Evolutionary conservation across 495 filamentous ascomycete species (phyloP).

Genomic region (Penicillium angulare): DNA sequence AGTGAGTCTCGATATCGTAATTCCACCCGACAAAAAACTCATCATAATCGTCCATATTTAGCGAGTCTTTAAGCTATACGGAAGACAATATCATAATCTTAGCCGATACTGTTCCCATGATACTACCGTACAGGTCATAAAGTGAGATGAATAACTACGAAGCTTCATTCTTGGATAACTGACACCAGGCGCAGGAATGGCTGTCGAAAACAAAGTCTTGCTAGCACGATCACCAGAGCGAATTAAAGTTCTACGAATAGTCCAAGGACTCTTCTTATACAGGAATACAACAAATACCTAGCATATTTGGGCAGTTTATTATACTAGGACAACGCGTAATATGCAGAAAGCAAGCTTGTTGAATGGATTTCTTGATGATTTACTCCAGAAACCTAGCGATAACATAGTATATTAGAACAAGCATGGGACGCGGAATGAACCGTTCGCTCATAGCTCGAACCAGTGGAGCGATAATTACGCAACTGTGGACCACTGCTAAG

Average conservation of each 20-base stretch:
- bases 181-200: constrained; percentile 42
- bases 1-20: too few species aligned
- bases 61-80: too few species aligned
- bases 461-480: constrained; percentile 48
- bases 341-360: constrained; percentile 40
- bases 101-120: too few species aligned
- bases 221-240: constrained; percentile 18
- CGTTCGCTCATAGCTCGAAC: constrained; percentile 40
- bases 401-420: constrained; percentile 44
- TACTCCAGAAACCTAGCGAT: constrained; percentile 40
- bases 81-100: too few species aligned
- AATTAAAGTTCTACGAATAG: too few species aligned
- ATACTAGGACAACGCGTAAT: constrained; percentile 20
- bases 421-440: constrained; percentile 15
- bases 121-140: constrained; percentile 51
- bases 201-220: constrained; percentile 39
- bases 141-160: constrained; percentile 13
- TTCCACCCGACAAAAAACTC: too few species aligned
- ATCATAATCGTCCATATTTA: too few species aligned
- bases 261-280: too few species aligned
- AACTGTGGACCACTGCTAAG: constrained; percentile 45
- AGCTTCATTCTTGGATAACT: background rate
- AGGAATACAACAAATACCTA: too few species aligned
- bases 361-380: constrained; percentile 42
- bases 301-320: too few species aligned